A percentile compares a stretch with the other conserved stretches of the same genome.
phyloP scores from a whole-genome alignment of 768 basidiomycete genomes.

The Amanita brunnescens region DNA sequence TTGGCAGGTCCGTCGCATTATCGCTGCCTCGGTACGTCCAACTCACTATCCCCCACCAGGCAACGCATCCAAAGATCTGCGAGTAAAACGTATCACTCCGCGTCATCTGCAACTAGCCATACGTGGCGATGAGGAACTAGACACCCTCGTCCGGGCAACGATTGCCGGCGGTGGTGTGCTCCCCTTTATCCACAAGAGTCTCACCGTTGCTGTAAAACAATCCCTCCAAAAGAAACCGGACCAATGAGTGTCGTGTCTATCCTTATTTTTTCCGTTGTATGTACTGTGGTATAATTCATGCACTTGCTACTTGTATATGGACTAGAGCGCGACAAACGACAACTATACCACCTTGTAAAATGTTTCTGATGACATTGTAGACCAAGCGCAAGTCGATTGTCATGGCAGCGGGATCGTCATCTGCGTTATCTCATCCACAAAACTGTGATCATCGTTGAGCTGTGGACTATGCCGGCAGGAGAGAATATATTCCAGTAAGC shows the following conservation, averaged over 20 bases:
- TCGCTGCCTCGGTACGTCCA: not conserved
- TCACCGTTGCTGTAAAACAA: constrained; percentile 45
- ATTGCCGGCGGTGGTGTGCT: constrained; percentile 87
- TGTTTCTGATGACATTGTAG: too few relatives aligned
- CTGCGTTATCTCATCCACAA: too few relatives aligned
- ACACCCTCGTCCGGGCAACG: constrained; percentile 87
- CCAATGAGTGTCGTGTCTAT: not conserved
- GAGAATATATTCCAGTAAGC: too few relatives aligned
- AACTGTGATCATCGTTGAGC: too few relatives aligned
- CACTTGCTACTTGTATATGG: too few relatives aligned
- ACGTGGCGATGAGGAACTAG: constrained; percentile 96
- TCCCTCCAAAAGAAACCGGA: constrained; percentile 39
- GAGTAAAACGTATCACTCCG: constrained; percentile 94
- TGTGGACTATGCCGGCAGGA: too few relatives aligned
- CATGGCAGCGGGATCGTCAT: too few relatives aligned
- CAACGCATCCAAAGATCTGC: constrained; percentile 95
- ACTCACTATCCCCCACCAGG: constrained; percentile 34
- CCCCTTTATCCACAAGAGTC: constrained; percentile 83
- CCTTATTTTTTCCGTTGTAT: not conserved
- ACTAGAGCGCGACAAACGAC: too few relatives aligned
- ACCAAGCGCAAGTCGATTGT: too few relatives aligned
- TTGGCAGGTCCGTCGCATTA: constrained; percentile 64
- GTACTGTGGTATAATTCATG: not conserved
- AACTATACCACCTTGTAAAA: too few relatives aligned
- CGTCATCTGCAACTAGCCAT: constrained; percentile 95